These are phyloP conservation scores for Austroboletus eburneus DNA, from an alignment of 768 basidiomycete species.

Conservation along the genomic window DNA sequence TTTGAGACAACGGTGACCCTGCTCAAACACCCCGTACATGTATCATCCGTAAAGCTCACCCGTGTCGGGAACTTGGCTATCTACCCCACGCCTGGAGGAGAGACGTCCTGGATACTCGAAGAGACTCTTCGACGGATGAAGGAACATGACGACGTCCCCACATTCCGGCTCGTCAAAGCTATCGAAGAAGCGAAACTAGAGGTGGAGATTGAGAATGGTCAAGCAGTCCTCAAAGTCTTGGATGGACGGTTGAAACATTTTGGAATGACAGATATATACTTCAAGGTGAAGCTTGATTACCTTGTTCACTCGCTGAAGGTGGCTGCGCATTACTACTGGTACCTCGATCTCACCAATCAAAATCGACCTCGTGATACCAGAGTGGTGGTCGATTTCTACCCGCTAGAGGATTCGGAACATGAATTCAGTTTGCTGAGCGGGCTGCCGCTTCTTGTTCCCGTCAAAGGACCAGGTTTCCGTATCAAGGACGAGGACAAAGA, in stretches of 20 bases:
- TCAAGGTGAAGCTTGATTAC: no score
- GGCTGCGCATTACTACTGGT: constrained; percentile 21
- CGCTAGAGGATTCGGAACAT: not conserved
- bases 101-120: not conserved
- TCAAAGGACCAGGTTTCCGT: constrained; percentile 2
- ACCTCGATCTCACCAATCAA: constrained; percentile 13
- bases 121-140: not conserved
- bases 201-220: not conserved
- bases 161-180: not conserved
- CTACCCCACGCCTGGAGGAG: not conserved
- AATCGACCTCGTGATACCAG: not conserved
- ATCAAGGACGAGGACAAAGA: not conserved
- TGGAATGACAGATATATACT: not conserved
- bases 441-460: not conserved
- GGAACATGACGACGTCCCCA: not conserved
- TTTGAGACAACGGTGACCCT: constrained; percentile 8
- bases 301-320: not conserved
- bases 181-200: constrained; percentile 3
- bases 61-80: constrained; percentile 3
- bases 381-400: constrained; percentile 12
- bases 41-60: constrained; percentile 3
- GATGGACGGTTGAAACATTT: constrained; percentile 2
- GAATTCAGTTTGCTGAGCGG: constrained; percentile 6
- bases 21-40: not conserved
- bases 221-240: constrained; percentile 2